These are phyloP conservation scores for Tuctoria greenei DNA, from an alignment of 176 grass and related monocot genomes.

Conservation along the genomic window DNA sequence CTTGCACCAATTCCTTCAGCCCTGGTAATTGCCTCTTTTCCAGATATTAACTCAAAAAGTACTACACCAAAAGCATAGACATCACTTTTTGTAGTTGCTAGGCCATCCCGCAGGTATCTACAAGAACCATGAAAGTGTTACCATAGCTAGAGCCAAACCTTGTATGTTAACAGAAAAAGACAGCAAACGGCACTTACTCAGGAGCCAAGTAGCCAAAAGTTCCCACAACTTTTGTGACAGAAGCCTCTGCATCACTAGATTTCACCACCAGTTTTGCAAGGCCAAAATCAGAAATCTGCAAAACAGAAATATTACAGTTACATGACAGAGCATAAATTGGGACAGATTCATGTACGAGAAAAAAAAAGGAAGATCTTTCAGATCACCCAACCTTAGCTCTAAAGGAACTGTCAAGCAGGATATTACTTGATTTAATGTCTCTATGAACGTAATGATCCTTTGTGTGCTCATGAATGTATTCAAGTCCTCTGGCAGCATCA, in stretches of 20 bases:
- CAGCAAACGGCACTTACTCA: conserved; percentile 62
- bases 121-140: conserved; percentile 34
- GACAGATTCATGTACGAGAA: conserved; percentile 5
- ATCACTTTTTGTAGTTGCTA: conserved; percentile 93
- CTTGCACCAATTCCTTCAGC: conserved; percentile 46
- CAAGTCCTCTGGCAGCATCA: conserved; percentile 94
- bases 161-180: background rate
- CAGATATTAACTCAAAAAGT: conserved; percentile 95
- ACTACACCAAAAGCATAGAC: conserved; percentile 98
- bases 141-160: conserved; percentile 11
- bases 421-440: conserved; percentile 99
- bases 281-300: conserved; percentile 97
- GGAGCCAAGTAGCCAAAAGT: conserved; percentile 98
- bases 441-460: conserved; percentile 98
- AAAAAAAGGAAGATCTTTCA: background rate
- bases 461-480: conserved; percentile 99
- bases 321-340: background rate
- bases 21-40: conserved; percentile 91
- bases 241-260: conserved; percentile 84
- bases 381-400: conserved; percentile 73
- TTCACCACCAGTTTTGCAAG: conserved; percentile 96
- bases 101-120: conserved; percentile 86
- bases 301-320: conserved; percentile 6
- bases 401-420: conserved; percentile 89
- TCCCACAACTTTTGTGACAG: conserved; percentile 94